Evolutionary conservation across 163 green algal species (phyloP), one percentile per base, ranked within the genome.

Genomic region (Coccomyxa subellipsoidea): DNA sequence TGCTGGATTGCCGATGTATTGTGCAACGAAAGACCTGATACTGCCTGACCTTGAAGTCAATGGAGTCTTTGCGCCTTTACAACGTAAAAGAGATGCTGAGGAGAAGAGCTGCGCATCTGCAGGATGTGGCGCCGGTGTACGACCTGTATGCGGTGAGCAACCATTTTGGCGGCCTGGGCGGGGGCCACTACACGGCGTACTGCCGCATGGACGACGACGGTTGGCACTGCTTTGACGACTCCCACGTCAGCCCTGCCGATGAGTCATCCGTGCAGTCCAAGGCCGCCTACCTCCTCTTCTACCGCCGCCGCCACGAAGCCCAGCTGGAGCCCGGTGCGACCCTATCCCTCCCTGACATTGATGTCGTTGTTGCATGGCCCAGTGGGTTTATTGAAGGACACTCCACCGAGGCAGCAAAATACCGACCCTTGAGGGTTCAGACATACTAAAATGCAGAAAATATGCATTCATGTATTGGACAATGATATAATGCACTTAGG

Each of bases 141-240:
- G 92, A 98, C 69, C 90, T 97, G 32, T 98, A 92, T 79, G 96
- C 94, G 0, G 93, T 99, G 7, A 94, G 88, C 86, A 98, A 99
- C 83, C 96, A 99, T 85, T 98, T 91, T 69, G 96, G 96, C 34
- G 91, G 90, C 29, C 77, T 97, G 85, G 95, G 95, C 37, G 95
- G 96, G 0, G 96, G 96, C 6, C 96, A 99, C 90, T 99, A 99
- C 92, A 99, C 95, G 0, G 96, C 96, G 0, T 96, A 92, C 77
- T 92, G 84, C 35, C 87, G 92, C 71, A 83, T 95, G 84, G 89
- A 88, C 4, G 90, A 88, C 73, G 79, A 83, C 35, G 85, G 85
- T 71, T 98, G 95, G 96, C 91, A 95, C 84, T 89, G 86, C 75
- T 98, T 96, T 86, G 93, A 99, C 77, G 96, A 98, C 90, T 91